Evolutionary conservation across 495 filamentous ascomycete genomes (phyloP).

Genomic region (Amphirosellinia nigrospora): DNA sequence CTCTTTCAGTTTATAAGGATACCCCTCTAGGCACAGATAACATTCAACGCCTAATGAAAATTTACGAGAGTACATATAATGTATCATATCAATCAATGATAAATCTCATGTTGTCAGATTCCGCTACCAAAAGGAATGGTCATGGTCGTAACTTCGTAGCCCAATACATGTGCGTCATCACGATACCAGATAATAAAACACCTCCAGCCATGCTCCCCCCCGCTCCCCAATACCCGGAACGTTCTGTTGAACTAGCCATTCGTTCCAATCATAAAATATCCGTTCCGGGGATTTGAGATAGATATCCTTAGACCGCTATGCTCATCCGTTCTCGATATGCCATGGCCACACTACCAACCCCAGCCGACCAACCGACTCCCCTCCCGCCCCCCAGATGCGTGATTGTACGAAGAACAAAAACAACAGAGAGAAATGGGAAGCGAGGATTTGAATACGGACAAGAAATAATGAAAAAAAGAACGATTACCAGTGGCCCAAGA

Average conservation of each 20-base stretch:
- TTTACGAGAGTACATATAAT: not conserved
- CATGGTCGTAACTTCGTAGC: constrained; percentile 7
- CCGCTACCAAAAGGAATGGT: not conserved
- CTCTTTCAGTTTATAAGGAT: constrained; percentile 9
- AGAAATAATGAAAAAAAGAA: not conserved
- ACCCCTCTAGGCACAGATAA: constrained; percentile 5
- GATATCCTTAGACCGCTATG: not conserved
- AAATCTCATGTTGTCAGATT: constrained; percentile 2
- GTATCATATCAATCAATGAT: not conserved
- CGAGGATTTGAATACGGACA: not conserved
- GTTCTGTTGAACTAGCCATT: not conserved
- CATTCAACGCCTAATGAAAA: not conserved
- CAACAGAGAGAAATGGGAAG: not conserved
- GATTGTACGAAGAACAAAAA: not conserved
- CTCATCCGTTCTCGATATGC: not conserved
- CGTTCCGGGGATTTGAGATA: not conserved
- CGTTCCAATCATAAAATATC: not conserved
- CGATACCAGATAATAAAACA: not conserved
- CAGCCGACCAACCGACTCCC: not conserved
- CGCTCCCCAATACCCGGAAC: not conserved
- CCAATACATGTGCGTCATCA: not conserved
- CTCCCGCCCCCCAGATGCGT: not conserved
- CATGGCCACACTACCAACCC: not conserved
- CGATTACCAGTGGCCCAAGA: no score
- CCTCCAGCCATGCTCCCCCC: not conserved